phyloP scores from a whole-genome alignment of 495 filamentous ascomycete species.

The Aspergillus sparsus region DNA sequence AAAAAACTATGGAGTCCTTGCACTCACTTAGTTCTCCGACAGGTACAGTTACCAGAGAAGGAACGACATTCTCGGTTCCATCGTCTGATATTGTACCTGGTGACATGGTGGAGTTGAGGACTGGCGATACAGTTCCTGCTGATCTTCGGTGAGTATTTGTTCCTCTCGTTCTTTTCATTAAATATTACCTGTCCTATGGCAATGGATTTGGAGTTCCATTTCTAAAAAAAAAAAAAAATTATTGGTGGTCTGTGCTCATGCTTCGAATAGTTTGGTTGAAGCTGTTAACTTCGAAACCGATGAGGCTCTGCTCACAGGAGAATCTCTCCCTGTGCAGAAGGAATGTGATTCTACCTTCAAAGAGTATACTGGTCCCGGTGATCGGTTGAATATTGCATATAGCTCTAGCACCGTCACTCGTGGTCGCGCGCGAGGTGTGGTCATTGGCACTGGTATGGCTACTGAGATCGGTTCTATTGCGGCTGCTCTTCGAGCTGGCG shows the following conservation, averaged over 20 bases:
- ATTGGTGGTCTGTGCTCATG: background rate
- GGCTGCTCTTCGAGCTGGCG: constrained; percentile 54
- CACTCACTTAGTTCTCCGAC: constrained; percentile 64
- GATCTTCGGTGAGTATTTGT: constrained; percentile 55
- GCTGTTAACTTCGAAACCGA: constrained; percentile 73
- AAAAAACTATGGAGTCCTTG: constrained; percentile 76
- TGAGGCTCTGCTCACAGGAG: constrained; percentile 73
- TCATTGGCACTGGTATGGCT: constrained; percentile 68
- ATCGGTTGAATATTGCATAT: constrained; percentile 72
- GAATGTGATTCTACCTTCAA: constrained; percentile 46
- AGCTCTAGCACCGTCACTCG: constrained; percentile 71
- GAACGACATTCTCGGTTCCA: constrained; percentile 52
- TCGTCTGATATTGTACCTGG: constrained; percentile 60
- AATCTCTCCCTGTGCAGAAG: constrained; percentile 69
- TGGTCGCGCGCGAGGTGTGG: constrained; percentile 67
- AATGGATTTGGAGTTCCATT: background rate
- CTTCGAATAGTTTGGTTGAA: constrained; percentile 55
- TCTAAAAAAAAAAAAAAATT: background rate
- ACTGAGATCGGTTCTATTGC: constrained; percentile 76
- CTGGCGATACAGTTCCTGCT: constrained; percentile 81
- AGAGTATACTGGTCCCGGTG: constrained; percentile 60
- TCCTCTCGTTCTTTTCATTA: constrained; percentile 35
- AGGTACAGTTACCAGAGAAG: constrained; percentile 56
- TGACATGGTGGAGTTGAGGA: constrained; percentile 73
- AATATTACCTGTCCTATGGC: background rate